Evolutionary conservation across 129 eudicot genomes (phyloP), one percentile per base, ranked within the genome.

Genomic region (Flaveria trinervia): DNA sequence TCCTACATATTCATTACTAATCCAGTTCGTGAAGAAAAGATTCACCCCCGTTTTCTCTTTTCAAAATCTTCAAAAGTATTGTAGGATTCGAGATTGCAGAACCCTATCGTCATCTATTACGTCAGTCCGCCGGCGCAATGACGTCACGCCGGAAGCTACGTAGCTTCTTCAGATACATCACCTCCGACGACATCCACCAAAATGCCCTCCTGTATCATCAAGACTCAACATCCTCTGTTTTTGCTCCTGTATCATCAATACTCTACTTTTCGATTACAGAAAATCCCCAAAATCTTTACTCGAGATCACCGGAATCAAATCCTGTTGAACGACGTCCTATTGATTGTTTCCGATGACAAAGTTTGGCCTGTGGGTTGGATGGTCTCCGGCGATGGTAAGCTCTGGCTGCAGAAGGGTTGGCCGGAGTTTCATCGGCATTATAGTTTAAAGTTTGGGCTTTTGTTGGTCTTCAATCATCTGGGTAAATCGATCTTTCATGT

Each of bases 381-480:
- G 77, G 7, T 78, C 76, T 59, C 82, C 11, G 46, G 22, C n/a
- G 73, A 70, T 44, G 71, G 65, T 59, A 57, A 70, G 0, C 61
- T 78, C 52, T 70, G 18, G 25, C 64, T 78, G 1, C 77, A 70
- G 0, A 78, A 46, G 16, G 82, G 82, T 30, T 78, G 77, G 82
- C 77, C 82, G 14, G 76, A 78, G 52, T 78, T 78, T 22, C 25
- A 59, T 12, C 2, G 70, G 0, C 82, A 78, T 70, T 78, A 59
- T 33, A 7, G 26, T 13, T 26, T 78, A 45, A 4, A 28, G 52
- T 11, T 15, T 20, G 77, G 82, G 30, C 23, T 70, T 5, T 18
- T 70, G 39, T 60, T 78, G 18, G 2, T 17, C n/a, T 78, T 78
- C 15, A 12, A 70, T 25, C 71, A 78, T 44, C 15, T 12, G 1